Evolutionary conservation across 176 grass and related monocot genomes (phyloP), one percentile per base, ranked within the genome.

Genomic region (Juncus inflexus): DNA sequence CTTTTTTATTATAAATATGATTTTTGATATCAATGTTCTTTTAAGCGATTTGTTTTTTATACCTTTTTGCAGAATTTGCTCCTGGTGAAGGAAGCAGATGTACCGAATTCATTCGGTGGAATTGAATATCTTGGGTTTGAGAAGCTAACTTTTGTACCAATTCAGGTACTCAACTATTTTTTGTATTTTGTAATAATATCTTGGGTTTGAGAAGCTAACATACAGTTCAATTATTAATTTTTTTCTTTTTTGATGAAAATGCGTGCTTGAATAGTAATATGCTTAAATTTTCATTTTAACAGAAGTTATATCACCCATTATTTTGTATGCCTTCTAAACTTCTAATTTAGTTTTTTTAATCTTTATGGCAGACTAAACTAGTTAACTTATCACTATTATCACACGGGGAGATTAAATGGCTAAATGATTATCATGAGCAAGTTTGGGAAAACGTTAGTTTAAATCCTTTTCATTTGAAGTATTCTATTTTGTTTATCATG

Each of bases 81-180:
- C 60, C 64, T 83, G 35, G 75, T 96, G 58, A 91, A 86, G 63
- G 92, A 91, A 65, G 70, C 78, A 57, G 66, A 79, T 73, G 79
- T 96, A 43, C 66, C 84, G 76, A 91, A 91, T 86, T 84, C 82
- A 4, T 96, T 66, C 67, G 92, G 92, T 53, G 92, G 92, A 49
- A 67, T 88, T 59, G 78, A 74, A 11, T 96, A 88, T 74, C 78
- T 91, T 75, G 92, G 84, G 70, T 96, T 96, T 78, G 92, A 96
- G 60, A 96, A 83, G 75, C 64, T 96, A 72, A 89, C 92, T 47
- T 96, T 96, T 86, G 92, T 91, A 63, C 92, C 92, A 3, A 91
- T 96, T 77, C 87, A 91, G 87, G 92, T 97, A 89, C n/a, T 11
- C 52, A 42, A n/a, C 70, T 61, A 0, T 13, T 56, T 65, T 64